These are phyloP conservation scores for Beauveria medogensis DNA, from an alignment of 2,329 filamentous ascomycete genomes.

Conservation along the genomic window DNA sequence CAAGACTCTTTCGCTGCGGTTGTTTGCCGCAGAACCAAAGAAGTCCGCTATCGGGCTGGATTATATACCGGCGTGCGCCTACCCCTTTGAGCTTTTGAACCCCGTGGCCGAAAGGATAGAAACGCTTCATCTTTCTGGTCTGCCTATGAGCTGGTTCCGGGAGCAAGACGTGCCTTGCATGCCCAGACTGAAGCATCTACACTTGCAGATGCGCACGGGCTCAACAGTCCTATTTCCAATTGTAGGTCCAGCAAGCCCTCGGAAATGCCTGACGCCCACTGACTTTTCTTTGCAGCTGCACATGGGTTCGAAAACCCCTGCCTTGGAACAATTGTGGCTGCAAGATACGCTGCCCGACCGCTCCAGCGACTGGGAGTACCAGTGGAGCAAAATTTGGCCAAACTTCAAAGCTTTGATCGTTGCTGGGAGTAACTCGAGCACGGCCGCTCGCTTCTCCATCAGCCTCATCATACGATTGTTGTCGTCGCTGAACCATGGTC, in stretches of 20 bases:
- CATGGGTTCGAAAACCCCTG: slow-evolving; percentile 20
- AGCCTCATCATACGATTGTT: slow-evolving; percentile 11
- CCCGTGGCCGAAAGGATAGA: slow-evolving; percentile 18
- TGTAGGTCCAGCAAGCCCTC: slow-evolving; percentile 14
- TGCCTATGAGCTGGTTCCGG: slow-evolving; percentile 16
- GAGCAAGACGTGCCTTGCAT: slow-evolving; percentile 15
- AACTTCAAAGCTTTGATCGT: slow-evolving; percentile 23
- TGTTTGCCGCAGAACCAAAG: neutral
- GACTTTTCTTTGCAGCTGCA: slow-evolving; percentile 18
- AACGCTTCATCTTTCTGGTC: slow-evolving; percentile 17
- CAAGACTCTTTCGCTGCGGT: neutral
- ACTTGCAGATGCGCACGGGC: slow-evolving; percentile 17
- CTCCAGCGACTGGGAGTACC: slow-evolving; percentile 10
- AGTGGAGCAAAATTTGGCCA: slow-evolving; percentile 21
- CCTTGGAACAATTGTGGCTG: slow-evolving; percentile 25
- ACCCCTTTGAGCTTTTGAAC: neutral
- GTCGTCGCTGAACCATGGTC: slow-evolving; percentile 21
- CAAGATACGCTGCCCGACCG: slow-evolving; percentile 19
- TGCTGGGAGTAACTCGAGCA: slow-evolving; percentile 14
- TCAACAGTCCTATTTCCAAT: slow-evolving; percentile 12
- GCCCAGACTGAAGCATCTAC: slow-evolving; percentile 22
- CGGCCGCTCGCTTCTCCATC: slow-evolving; percentile 4
- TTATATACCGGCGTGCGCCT: neutral
- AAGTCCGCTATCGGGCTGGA: slow-evolving; percentile 2
- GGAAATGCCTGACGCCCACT: neutral